Conservation (phyloP, 495 filamentous ascomycete genomes). For the Aspergillus sparsus region DNA sequence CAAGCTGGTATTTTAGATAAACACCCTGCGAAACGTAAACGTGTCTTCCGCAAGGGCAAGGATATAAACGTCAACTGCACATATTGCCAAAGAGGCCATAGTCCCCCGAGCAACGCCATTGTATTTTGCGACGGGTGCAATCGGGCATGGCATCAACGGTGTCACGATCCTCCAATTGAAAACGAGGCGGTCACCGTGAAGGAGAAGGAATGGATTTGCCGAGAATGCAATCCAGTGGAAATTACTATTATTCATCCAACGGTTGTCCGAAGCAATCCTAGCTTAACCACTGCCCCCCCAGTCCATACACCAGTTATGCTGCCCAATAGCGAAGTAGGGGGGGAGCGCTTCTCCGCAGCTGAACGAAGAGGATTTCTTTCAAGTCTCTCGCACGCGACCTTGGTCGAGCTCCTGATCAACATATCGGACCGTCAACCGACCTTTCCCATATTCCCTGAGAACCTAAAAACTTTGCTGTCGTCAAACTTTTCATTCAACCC, state of each 20-base stretch:
- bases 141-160: conserved; percentile 84
- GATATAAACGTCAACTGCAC: conserved; percentile 61
- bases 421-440: conserved; percentile 36
- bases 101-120: conserved; percentile 76
- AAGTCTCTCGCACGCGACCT: conserved; percentile 37
- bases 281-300: conserved; percentile 20
- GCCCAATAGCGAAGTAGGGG: conserved; percentile 29
- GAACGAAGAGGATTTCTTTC: conserved; percentile 47
- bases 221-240: conserved; percentile 57
- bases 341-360: conserved; percentile 28
- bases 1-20: conserved; percentile 45
- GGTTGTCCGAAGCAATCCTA: conserved; percentile 27
- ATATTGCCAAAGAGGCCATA: conserved; percentile 75
- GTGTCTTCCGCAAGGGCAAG: conserved; percentile 45
- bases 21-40: conserved; percentile 44
- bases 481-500: conserved; percentile 28
- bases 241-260: conserved; percentile 29
- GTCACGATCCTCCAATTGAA: conserved; percentile 80
- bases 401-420: conserved; percentile 45
- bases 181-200: conserved; percentile 66
- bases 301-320: conserved; percentile 14
- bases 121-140: conserved; percentile 96
- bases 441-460: conserved; percentile 43
- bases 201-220: conserved; percentile 78
- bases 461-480: conserved; percentile 28